These are phyloP conservation scores for Oryza punctata DNA, from an alignment of 176 grass and related monocot genomes.

Conservation along the genomic window DNA sequence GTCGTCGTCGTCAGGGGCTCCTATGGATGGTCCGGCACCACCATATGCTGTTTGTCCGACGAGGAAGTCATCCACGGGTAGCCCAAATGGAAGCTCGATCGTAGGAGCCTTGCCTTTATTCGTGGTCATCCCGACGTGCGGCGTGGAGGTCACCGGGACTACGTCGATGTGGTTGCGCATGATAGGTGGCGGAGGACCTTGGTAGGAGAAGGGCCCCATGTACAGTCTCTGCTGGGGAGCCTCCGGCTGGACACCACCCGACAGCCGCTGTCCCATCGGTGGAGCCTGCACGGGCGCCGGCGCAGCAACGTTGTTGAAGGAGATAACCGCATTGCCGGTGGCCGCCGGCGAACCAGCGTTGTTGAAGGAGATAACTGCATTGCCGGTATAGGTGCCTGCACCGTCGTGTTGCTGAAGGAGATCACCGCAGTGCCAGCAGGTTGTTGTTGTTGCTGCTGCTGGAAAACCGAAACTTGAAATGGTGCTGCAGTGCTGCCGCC, in stretches of 20 bases:
- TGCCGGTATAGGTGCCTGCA: background rate
- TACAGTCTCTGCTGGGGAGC: background rate
- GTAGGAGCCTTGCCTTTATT: background rate
- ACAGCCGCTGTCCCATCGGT: background rate
- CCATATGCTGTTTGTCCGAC: background rate
- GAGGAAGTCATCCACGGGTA: background rate
- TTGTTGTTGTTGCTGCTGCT: background rate
- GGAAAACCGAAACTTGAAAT: background rate
- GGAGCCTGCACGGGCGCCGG: background rate
- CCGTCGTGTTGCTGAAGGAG: too few relatives aligned
- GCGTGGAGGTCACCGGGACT: background rate
- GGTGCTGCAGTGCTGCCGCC: background rate
- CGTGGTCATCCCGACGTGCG: background rate
- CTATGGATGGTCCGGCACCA: background rate
- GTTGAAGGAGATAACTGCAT: background rate
- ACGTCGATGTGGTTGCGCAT: background rate
- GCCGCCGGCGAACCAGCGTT: background rate
- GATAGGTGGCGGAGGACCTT: background rate
- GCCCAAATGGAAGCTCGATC: background rate
- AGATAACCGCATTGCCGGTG: background rate
- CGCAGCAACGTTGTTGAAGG: background rate
- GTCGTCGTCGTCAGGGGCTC: background rate
- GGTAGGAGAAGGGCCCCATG: conserved; percentile 13
- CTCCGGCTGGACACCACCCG: too few relatives aligned
- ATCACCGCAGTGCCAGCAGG: too few relatives aligned